Percentiles rank a stretch among this genome's conserved stretches.
Conservation (phyloP, 305 asterid genomes). For the Rubia peregrina region DNA sequence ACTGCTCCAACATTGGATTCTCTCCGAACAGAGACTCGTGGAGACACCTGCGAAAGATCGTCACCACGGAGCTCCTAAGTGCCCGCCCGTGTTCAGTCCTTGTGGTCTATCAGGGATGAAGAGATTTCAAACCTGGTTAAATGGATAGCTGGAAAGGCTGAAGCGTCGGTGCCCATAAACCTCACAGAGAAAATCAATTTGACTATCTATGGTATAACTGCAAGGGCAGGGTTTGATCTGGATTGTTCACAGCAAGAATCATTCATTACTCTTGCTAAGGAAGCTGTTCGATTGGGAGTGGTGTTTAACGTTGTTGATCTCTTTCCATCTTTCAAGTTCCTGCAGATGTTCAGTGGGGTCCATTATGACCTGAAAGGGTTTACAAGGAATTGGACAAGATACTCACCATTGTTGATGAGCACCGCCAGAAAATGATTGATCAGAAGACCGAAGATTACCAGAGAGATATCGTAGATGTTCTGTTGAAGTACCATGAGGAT, state of each 20-base stretch:
- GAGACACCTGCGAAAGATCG: slow-evolving; percentile 35
- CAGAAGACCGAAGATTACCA: neutral
- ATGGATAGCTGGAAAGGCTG: slow-evolving; percentile 4
- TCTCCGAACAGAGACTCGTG: slow-evolving; percentile 41
- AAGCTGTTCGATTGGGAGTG: slow-evolving; percentile 2
- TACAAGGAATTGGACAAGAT: slow-evolving; percentile 13
- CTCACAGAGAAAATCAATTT: slow-evolving; percentile 11
- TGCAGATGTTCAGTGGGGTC: slow-evolving; percentile 14
- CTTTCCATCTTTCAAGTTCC: slow-evolving; percentile 21
- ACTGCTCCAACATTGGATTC: slow-evolving; percentile 26
- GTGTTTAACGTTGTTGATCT: slow-evolving; percentile 20
- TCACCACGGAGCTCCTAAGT: slow-evolving; percentile 12
- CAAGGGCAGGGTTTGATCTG: slow-evolving; percentile 22
- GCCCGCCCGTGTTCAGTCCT: slow-evolving; percentile 16
- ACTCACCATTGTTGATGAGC: slow-evolving; percentile 16
- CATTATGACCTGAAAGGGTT: slow-evolving; percentile 9
- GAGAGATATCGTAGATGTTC: slow-evolving; percentile 26
- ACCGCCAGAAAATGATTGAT: neutral
- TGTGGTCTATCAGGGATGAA: slow-evolving; percentile 17
- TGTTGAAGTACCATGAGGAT: slow-evolving; percentile 16
- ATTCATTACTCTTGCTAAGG: neutral
- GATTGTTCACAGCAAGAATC: slow-evolving; percentile 11
- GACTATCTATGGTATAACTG: slow-evolving; percentile 8
- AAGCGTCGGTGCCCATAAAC: neutral
- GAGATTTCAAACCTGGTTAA: slow-evolving; percentile 9